Percentiles rank a stretch among this genome's conserved stretches.
Conservation (phyloP, 352 stramenopile species). For the Pseudoperonospora humuli region DNA sequence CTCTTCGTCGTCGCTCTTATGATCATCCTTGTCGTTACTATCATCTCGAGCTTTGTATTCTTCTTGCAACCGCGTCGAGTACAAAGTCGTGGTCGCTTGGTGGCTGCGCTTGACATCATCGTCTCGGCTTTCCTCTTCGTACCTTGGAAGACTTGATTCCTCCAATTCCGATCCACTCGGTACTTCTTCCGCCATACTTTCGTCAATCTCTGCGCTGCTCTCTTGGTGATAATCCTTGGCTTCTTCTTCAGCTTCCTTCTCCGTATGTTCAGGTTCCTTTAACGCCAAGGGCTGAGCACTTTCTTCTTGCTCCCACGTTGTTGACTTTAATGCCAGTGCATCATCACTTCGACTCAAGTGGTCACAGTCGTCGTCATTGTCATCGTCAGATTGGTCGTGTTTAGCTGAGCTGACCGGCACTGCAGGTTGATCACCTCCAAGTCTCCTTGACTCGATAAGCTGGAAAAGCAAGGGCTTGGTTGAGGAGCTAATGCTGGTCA, state of each 20-base stretch:
- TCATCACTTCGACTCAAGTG: too few species aligned
- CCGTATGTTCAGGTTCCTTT: too few species aligned
- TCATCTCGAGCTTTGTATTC: slow-evolving; percentile 24
- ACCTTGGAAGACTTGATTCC: too few species aligned
- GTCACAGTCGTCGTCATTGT: too few species aligned
- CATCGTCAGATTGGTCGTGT: too few species aligned
- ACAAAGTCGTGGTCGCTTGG: too few species aligned
- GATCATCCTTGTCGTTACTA: slow-evolving; percentile 1
- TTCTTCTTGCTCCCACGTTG: slow-evolving; percentile 5
- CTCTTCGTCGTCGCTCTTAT: slow-evolving; percentile 15
- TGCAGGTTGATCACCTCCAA: neutral
- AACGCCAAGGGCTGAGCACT: neutral
- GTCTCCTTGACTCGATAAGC: slow-evolving; percentile 16
- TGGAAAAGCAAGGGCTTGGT: slow-evolving; percentile 23
- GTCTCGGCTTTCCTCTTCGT: too few species aligned
- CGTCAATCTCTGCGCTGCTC: slow-evolving; percentile 34
- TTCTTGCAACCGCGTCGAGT: slow-evolving; percentile 1
- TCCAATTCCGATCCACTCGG: slow-evolving; percentile 48
- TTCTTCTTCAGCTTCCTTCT: slow-evolving; percentile 1
- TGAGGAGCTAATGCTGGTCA: neutral
- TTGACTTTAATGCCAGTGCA: neutral
- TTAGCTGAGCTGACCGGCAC: too few species aligned
- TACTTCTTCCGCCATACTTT: slow-evolving; percentile 44
- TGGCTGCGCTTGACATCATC: too few species aligned
- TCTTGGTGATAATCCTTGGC: slow-evolving; percentile 12